Percentiles rank a stretch among this genome's conserved stretches.
Evolutionary conservation across 2,329 filamentous ascomycete genomes (phyloP).

Genomic region (Aphanocladium album): DNA sequence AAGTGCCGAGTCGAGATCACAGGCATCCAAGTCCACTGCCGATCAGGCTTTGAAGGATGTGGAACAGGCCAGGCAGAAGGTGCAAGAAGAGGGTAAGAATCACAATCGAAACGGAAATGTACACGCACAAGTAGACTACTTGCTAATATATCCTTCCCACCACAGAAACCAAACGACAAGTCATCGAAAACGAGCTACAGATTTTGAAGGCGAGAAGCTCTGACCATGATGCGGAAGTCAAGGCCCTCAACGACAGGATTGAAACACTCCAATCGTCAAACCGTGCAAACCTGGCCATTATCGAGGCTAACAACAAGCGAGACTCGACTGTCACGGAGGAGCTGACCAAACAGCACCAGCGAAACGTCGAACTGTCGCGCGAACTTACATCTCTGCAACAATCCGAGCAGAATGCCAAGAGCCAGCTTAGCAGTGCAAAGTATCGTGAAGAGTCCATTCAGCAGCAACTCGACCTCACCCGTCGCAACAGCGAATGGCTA

Average conservation of each 20-base stretch:
- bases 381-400: conserved; percentile 80
- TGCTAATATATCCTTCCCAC: conserved; percentile 18
- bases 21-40: conserved; percentile 72
- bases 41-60: conserved; percentile 82
- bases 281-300: conserved; percentile 79
- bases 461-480: conserved; percentile 84
- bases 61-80: conserved; percentile 72
- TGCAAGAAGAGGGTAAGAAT: conserved; percentile 72
- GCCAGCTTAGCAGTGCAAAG: conserved; percentile 72
- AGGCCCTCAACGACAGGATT: conserved; percentile 76
- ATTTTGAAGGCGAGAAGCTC: conserved; percentile 69
- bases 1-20: conserved; percentile 74
- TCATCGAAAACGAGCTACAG: conserved; percentile 77
- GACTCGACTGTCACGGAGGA: conserved; percentile 84
- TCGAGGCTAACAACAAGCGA: conserved; percentile 83
- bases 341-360: conserved; percentile 81
- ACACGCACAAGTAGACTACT: conserved; percentile 12
- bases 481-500: conserved; percentile 89
- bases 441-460: conserved; percentile 87
- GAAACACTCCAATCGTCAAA: conserved; percentile 85
- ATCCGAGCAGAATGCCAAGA: conserved; percentile 74
- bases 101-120: neutral
- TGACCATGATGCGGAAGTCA: conserved; percentile 68
- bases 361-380: conserved; percentile 75
- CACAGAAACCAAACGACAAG: conserved; percentile 68